Base-by-base conservation (phyloP, 345 rosid species). In the Euphorbia lathyris region DNA sequence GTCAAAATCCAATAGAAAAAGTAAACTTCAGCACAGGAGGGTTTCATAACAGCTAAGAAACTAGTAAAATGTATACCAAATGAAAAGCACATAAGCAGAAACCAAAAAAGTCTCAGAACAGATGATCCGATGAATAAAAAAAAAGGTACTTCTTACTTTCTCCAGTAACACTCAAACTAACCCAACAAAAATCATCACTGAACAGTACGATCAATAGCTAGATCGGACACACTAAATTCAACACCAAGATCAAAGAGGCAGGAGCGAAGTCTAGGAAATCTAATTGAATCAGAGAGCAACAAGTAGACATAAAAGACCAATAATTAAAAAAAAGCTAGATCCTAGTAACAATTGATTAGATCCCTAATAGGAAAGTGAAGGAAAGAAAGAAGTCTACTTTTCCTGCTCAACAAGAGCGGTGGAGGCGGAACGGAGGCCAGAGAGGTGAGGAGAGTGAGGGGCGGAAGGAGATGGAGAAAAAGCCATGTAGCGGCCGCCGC, bases 401-500 rank as follows among this genome's bases (percentile, higher is more conserved):
- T 94, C 97, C 30, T 88, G 95, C 81, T 91, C 97, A 50, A 72
- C 81, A 58, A 93, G 71, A 36, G 87, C 81, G 25, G 92, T 76
- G 57, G 93, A 83, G 62, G 90, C 83, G 70, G 90, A 82, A 66
- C 88, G 96, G 68, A 87, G 83, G 70, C 90, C 81, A 25, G 89
- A 74, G 68, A 86, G 72, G 74, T 90, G 97, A 70, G 96, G 97
- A 6, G 98, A 91, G 77, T 81, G 89, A 80, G 94, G 90, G 23
- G 85, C 87, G n/a, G 96, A 86, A 14, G 93, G 97, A 32, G 98
- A 91, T 16, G 91, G 91, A 26, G 95, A 87, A 83, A 81, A 94
- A 32, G 88, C 79, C 96, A 94, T 91, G 81, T 71, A 94, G 62
- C 95, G 84, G 43, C 90, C 86, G 13, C 83, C 78, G 72, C 74